Conservation (phyloP, 1,284 basidiomycete genomes). For the Porogramme epimiltina region DNA sequence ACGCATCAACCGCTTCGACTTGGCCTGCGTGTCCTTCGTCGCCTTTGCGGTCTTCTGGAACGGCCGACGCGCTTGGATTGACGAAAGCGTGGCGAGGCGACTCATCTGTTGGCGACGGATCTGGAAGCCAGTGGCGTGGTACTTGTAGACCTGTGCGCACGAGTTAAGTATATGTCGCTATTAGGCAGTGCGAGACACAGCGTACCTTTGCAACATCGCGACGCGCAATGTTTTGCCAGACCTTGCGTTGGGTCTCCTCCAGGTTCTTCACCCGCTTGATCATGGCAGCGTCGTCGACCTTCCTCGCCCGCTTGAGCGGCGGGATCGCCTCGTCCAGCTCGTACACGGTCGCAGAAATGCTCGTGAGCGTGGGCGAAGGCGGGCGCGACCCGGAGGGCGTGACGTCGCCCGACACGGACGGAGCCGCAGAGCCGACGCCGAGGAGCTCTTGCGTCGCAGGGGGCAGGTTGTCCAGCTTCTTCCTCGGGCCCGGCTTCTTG, state of each 20-base stretch:
- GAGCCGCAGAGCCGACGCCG: constrained; percentile 53
- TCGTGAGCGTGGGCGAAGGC: constrained; percentile 59
- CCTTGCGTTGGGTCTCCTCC: constrained; percentile 84
- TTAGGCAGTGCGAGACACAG: not conserved
- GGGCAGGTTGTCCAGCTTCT: constrained; percentile 45
- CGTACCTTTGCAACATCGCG: constrained; percentile 81
- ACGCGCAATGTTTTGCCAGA: constrained; percentile 84
- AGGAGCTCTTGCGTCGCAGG: constrained; percentile 50
- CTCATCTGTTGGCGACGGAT: constrained; percentile 70
- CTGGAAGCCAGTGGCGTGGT: constrained; percentile 65
- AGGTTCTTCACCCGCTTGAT: constrained; percentile 72
- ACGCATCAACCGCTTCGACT: constrained; percentile 87
- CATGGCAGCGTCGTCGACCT: constrained; percentile 71
- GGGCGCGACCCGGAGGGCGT: constrained; percentile 53
- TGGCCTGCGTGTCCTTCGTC: constrained; percentile 87
- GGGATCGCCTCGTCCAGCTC: constrained; percentile 71
- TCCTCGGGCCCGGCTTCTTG: constrained; percentile 42
- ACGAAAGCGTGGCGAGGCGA: constrained; percentile 76
- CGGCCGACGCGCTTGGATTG: constrained; percentile 81
- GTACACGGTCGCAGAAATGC: constrained; percentile 60
- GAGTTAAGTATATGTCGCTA: constrained; percentile 11
- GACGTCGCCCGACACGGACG: constrained; percentile 46
- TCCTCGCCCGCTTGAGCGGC: constrained; percentile 71
- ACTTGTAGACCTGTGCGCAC: constrained; percentile 73
- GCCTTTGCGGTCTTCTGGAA: constrained; percentile 82